phyloP scores from a whole-genome alignment of 495 filamentous ascomycete genomes.

The Aspergillus carlsbadensis region DNA sequence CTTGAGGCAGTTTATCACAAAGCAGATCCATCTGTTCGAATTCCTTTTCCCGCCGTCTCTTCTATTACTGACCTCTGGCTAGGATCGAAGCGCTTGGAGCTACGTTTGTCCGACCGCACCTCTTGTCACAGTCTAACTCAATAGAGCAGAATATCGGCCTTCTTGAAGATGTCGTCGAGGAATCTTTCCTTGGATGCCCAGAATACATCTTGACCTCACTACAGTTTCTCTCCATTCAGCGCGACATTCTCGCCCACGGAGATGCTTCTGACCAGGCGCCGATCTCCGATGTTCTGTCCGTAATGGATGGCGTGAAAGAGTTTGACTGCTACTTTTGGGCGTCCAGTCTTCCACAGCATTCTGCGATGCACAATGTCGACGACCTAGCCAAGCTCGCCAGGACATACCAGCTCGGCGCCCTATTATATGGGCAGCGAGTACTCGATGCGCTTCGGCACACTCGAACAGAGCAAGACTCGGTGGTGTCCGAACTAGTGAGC shows the following conservation, averaged over 20 bases:
- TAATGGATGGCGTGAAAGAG: conserved; percentile 23
- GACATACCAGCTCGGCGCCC: conserved; percentile 31
- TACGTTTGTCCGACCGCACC: conserved; percentile 44
- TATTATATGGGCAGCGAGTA: conserved; percentile 35
- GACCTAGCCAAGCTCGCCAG: conserved; percentile 26
- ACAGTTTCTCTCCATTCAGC: conserved; percentile 30
- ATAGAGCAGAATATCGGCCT: conserved; percentile 10
- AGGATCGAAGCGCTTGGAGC: conserved; percentile 44
- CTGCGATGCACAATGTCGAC: conserved; percentile 20
- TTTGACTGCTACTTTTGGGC: conserved; percentile 41
- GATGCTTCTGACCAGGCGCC: conserved; percentile 9
- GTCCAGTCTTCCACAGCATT: conserved; percentile 30
- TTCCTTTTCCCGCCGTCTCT: neutral
- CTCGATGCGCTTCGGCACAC: conserved; percentile 25
- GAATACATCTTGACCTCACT: conserved; percentile 36
- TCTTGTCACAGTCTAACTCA: conserved; percentile 26
- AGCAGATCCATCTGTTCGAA: conserved; percentile 22
- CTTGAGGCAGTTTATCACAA: conserved; percentile 23
- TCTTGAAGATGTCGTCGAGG: conserved; percentile 30
- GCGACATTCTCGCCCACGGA: conserved; percentile 27
- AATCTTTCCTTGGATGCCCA: conserved; percentile 43
- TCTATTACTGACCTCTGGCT: conserved; percentile 2
- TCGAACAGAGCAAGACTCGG: conserved; percentile 17
- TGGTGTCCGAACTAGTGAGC: conserved; percentile 42
- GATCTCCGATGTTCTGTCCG: conserved; percentile 12